Evolutionary conservation across 2,329 filamentous ascomycete genomes (phyloP), one percentile per base, ranked within the genome.

Genomic region (Penicillium sp.): DNA sequence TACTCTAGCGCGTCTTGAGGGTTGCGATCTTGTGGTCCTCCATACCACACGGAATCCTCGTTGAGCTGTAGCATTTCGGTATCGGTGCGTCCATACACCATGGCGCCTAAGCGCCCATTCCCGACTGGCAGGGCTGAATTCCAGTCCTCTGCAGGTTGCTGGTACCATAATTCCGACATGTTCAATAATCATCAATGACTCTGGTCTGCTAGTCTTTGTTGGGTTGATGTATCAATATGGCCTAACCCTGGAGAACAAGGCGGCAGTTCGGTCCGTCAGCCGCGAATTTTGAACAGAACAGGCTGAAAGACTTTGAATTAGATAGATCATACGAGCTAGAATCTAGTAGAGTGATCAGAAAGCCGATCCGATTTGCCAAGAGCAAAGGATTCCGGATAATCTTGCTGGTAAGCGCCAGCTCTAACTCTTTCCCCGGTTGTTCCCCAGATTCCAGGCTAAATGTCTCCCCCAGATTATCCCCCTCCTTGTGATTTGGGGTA

Each of bases 21-120:
- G 19, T 74, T 77, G 17, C 79, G 75, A 54, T 78, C 69, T 59
- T 78, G 77, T 6, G 70, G 72, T 12, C 77, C 78, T 53, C 78
- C 78, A 64, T 79, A 80, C 77, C 77, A 80, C 2, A 79, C 73
- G 3, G 77, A 79, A 58, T 82, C 78, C 60, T 82, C 79, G 49
- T 81, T 82, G 29, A 82, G 67, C 45, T 77, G 74, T 4, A 82
- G 64, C 15, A 77, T 67, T 58, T 82, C 80, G 4, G 70, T 77
- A 31, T 69, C 64, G 5, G 77, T 76, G 25, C 76, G 71, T 27
- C 79, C 78, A 65, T 79, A 77, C 10, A 81, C 67, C 78, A 82
- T 80, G 15, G 70, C 73, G 6, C 77, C 77, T 1, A 79, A 66
- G 48, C 80, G 74, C 23, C 81, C 80, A 63, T 82, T 82, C 10